Percentiles rank a stretch among this genome's conserved stretches.
phyloP scores from a whole-genome alignment of 495 filamentous ascomycete species.

The Penicillium daleae region DNA sequence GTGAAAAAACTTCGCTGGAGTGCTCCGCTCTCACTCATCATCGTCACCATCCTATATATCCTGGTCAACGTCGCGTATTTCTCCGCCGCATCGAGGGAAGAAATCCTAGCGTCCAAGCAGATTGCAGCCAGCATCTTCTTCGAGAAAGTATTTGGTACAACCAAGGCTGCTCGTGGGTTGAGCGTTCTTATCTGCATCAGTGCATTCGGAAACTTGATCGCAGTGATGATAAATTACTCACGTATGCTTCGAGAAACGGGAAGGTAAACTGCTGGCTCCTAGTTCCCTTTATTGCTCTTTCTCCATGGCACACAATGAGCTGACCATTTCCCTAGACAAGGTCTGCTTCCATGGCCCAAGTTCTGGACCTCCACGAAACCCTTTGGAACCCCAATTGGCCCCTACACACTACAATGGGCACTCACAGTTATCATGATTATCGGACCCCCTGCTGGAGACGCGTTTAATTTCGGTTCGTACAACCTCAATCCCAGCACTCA shows the following conservation, averaged over 20 bases:
- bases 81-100: constrained; percentile 56
- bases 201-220: constrained; percentile 66
- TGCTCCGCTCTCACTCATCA: constrained; percentile 51
- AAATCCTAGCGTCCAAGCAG: constrained; percentile 55
- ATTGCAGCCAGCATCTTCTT: constrained; percentile 65
- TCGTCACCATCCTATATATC: constrained; percentile 60
- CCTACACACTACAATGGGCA: constrained; percentile 61
- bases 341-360: constrained; percentile 62
- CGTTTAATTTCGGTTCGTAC: constrained; percentile 60
- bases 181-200: constrained; percentile 66
- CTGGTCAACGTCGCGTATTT: constrained; percentile 67
- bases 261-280: background rate
- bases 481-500: background rate
- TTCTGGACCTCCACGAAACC: constrained; percentile 68
- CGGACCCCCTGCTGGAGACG: constrained; percentile 68
- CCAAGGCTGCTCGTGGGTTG: constrained; percentile 53
- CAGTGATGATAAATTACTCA: constrained; percentile 60
- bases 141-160: constrained; percentile 58
- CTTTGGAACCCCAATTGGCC: constrained; percentile 64
- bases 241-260: constrained; percentile 65
- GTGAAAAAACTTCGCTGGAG: constrained; percentile 59
- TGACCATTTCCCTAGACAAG: constrained; percentile 49
- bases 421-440: constrained; percentile 67
- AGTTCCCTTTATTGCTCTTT: background rate
- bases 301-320: background rate